These are phyloP conservation scores for Isabelozyma heimii DNA, from an alignment of 805 yeast genomes.

Conservation along the genomic window DNA sequence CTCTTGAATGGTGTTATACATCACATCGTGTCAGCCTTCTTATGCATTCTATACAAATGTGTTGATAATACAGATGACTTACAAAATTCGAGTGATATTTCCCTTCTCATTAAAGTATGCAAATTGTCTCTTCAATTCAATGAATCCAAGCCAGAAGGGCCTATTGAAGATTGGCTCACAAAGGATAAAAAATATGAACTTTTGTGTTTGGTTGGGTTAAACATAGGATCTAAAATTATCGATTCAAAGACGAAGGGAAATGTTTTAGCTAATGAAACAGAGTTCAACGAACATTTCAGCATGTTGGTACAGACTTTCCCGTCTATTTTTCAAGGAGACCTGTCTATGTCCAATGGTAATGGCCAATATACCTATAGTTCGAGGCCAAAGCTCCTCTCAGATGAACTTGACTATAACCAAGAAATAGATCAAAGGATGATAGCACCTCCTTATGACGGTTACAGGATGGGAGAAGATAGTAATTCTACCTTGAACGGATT, in stretches of 20 bases:
- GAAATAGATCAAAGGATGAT: neutral
- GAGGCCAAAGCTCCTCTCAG: neutral
- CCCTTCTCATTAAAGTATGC: neutral
- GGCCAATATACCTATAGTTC: neutral
- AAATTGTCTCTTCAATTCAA: neutral
- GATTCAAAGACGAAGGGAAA: neutral
- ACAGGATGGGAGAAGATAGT: neutral
- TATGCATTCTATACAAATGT: neutral
- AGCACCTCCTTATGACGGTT: neutral
- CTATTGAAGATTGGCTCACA: neutral
- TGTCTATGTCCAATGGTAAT: too few relatives aligned
- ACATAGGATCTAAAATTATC: neutral
- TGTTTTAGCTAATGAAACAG: neutral
- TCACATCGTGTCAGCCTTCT: neutral
- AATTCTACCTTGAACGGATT: neutral
- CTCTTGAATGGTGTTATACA: neutral
- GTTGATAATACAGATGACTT: neutral
- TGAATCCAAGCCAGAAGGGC: neutral
- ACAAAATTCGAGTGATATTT: neutral
- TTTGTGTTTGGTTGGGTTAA: neutral
- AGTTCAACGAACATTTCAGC: neutral
- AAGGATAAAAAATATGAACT: neutral
- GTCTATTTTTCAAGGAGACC: neutral
- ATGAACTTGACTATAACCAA: neutral
- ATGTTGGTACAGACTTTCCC: neutral